Evolutionary conservation across 108 stramenopile genomes (phyloP), one percentile per base, ranked within the genome.

Genomic region (Cylindrotheca closterium): DNA sequence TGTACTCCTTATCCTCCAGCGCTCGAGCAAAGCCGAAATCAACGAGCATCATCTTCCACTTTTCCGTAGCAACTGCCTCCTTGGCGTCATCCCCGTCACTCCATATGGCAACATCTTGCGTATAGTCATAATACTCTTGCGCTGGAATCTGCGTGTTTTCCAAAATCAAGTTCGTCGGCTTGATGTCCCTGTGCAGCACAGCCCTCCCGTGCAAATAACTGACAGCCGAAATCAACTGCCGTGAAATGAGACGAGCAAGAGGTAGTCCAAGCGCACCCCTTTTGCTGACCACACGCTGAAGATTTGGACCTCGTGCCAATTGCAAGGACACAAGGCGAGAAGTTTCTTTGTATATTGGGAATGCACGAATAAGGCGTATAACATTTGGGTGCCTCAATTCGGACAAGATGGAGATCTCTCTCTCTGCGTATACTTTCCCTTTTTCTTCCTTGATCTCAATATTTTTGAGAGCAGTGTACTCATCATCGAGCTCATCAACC

Each of bases 21-120:
- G 93, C 89, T 27, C 88, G 74, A 0, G 93, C 88, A 76, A 94
- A 94, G 7, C 93, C 93, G 68, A 94, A 94, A 55, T 94, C 93
- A 2, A 94, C 74, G 37, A 94, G 51, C 69, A 85, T 88, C 19
- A 90, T 53, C 31, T 76, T 81, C 78, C 86, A 91, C 55, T 73
- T 79, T 37, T 66, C 58, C 8, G 69, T 57, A 31, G 60, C 59
- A 7, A 76, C 76, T 18, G 60, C 67, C 28, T 74, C 70, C 30
- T 79, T 74, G 19, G 59, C 65, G 42, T 89, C 87, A 15, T 63
- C 24, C 2, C 74, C 77, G 64, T 89, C 88, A 63, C 84, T 85
- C 87, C 87, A 90, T 68, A 88, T 87, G 21, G 78, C 55, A 8
- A 74, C 61, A 60, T 84, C 85, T 12, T 58, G 49, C 4, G 75